Conservation (phyloP, 305 asterid genomes). For the Solanum hybrid region DNA sequence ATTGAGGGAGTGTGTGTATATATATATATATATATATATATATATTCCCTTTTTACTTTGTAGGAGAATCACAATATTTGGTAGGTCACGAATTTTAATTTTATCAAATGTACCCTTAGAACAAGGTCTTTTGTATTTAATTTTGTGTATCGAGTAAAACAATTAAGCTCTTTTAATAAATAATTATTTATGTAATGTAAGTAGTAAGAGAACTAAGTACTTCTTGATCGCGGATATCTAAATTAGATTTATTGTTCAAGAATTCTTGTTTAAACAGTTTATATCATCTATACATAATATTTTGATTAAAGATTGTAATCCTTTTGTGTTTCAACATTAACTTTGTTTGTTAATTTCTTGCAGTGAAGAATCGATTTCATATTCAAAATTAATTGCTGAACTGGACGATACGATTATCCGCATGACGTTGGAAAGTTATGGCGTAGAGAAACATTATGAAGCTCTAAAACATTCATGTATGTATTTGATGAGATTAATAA, state of each 20-base stretch:
- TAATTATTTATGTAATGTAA: background rate
- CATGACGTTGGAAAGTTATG: conserved; percentile 31
- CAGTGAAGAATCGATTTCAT: conserved; percentile 24
- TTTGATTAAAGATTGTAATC: background rate
- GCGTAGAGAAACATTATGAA: conserved; percentile 19
- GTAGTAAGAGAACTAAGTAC: background rate
- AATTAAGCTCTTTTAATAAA: background rate
- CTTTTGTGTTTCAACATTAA: background rate
- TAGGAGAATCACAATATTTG: background rate
- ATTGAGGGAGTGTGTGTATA: no score
- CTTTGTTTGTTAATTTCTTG: background rate
- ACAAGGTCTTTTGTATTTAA: background rate
- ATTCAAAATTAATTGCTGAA: conserved; percentile 17
- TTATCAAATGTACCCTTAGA: background rate
- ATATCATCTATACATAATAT: background rate
- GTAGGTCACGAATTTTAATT: background rate
- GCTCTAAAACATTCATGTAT: conserved; percentile 5
- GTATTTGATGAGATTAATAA: conserved; percentile 29
- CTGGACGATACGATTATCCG: conserved; percentile 17
- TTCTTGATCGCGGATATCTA: background rate
- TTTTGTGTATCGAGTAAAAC: background rate
- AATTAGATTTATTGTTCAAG: background rate
- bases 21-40: no score
- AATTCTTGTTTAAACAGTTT: background rate
- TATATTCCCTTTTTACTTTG: no score